These are phyloP conservation scores for Leishmania tropica DNA, from an alignment of 208 protist genomes.

Conservation along the genomic window DNA sequence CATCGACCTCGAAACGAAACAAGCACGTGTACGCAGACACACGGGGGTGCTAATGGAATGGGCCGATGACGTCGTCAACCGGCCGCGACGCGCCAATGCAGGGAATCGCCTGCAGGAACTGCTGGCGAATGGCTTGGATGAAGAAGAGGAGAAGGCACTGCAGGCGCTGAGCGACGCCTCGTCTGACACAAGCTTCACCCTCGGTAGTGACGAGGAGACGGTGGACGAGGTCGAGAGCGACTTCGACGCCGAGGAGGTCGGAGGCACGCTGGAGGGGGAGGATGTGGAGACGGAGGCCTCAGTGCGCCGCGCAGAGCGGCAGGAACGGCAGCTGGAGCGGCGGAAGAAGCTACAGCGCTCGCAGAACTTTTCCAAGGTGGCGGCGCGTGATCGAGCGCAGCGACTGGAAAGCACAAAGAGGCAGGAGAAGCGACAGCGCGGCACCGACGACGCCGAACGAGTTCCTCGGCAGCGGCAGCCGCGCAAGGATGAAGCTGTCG, in stretches of 20 bases:
- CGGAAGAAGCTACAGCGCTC: slow-evolving; percentile 34
- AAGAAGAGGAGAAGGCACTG: slow-evolving; percentile 67
- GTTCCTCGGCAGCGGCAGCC: neutral
- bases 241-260: slow-evolving; percentile 73
- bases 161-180: slow-evolving; percentile 42
- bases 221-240: slow-evolving; percentile 75
- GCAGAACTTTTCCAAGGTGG: slow-evolving; percentile 24
- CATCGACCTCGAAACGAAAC: neutral
- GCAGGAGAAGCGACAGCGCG: neutral
- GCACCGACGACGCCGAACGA: neutral
- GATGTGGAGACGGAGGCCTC: slow-evolving; percentile 55
- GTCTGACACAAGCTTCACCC: slow-evolving; percentile 67
- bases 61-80: slow-evolving; percentile 39
- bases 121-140: slow-evolving; percentile 66
- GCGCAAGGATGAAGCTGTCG: slow-evolving; percentile 1
- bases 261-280: slow-evolving; percentile 32
- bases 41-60: slow-evolving; percentile 30
- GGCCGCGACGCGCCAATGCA: slow-evolving; percentile 62
- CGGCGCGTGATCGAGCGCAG: slow-evolving; percentile 15
- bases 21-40: neutral
- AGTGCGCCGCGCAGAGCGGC: slow-evolving; percentile 54
- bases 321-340: slow-evolving; percentile 33
- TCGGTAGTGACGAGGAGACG: slow-evolving; percentile 59
- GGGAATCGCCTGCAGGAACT: slow-evolving; percentile 65
- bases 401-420: neutral